These are phyloP conservation scores for Thelonectria blattea DNA, from an alignment of 2,329 filamentous ascomycete genomes.

Conservation along the genomic window DNA sequence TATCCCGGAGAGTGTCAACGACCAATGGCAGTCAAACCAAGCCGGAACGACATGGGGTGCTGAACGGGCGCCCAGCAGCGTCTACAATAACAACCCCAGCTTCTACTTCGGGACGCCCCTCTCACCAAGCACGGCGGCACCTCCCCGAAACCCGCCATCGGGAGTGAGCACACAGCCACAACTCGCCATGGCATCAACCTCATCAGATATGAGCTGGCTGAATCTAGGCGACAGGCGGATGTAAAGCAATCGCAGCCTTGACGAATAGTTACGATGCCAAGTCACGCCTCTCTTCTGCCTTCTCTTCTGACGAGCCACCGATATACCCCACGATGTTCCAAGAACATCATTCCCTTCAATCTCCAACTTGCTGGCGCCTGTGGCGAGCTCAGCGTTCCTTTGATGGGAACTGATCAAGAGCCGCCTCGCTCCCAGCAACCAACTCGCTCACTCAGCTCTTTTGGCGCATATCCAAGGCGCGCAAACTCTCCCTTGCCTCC, in stretches of 20 bases:
- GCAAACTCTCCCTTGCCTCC: constrained; percentile 20
- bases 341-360: constrained; percentile 11
- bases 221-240: constrained; percentile 64
- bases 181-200: constrained; percentile 55
- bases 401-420: constrained; percentile 11
- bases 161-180: constrained; percentile 57
- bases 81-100: constrained; percentile 58
- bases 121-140: constrained; percentile 41
- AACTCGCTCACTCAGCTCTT: constrained; percentile 22
- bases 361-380: constrained; percentile 9
- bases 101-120: constrained; percentile 52
- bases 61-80: constrained; percentile 58
- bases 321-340: constrained; percentile 30
- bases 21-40: constrained; percentile 57
- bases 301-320: constrained; percentile 24
- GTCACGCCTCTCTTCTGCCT: constrained; percentile 10
- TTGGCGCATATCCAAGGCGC: neutral
- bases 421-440: constrained; percentile 4
- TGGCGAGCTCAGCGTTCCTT: constrained; percentile 6
- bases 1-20: constrained; percentile 67
- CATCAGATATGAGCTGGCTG: constrained; percentile 80
- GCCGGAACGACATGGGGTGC: constrained; percentile 55
- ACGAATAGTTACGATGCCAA: constrained; percentile 29
- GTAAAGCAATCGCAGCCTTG: constrained; percentile 28
- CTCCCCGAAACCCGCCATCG: constrained; percentile 41